Evolutionary conservation across 1,284 basidiomycete species (phyloP).

Genomic region (Ustilago bromivora): DNA sequence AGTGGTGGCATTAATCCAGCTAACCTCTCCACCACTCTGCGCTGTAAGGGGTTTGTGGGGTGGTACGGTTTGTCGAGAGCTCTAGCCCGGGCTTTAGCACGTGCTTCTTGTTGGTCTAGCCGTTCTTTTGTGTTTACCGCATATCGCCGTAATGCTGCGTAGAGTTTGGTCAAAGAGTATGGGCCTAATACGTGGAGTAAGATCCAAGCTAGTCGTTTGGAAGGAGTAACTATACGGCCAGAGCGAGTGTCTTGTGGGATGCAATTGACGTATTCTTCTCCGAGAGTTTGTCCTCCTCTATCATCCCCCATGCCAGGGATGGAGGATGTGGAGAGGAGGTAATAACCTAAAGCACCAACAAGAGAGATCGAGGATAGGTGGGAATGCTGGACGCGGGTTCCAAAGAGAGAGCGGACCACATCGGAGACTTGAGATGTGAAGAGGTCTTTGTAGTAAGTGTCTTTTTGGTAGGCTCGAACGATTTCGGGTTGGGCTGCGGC

Average conservation of each 20-base stretch:
- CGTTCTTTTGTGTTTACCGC: constrained; percentile 14
- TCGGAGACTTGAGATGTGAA: constrained; percentile 68
- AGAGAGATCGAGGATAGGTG: constrained; percentile 65
- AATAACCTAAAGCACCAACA: constrained; percentile 67
- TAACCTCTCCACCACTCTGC: constrained; percentile 26
- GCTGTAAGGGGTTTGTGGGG: not conserved
- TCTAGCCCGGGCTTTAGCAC: constrained; percentile 24
- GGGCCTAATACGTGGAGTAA: constrained; percentile 67
- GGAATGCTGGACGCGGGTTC: constrained; percentile 67
- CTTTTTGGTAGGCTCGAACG: constrained; percentile 50
- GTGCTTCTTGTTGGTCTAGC: constrained; percentile 19
- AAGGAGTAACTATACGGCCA: constrained; percentile 57
- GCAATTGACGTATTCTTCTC: constrained; percentile 71
- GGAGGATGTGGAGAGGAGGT: constrained; percentile 64
- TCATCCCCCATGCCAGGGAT: constrained; percentile 34
- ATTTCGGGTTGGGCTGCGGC: constrained; percentile 48
- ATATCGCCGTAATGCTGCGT: constrained; percentile 53
- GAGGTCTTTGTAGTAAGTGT: constrained; percentile 68
- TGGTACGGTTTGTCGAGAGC: constrained; percentile 19
- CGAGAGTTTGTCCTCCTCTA: constrained; percentile 70
- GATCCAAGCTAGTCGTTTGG: constrained; percentile 61
- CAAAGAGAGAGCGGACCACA: constrained; percentile 66
- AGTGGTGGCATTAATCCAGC: constrained; percentile 60
- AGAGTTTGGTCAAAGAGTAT: constrained; percentile 61
- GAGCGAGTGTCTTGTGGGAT: constrained; percentile 62